phyloP scores from a whole-genome alignment of 305 asterid genomes.

The Solanum chacoense region DNA sequence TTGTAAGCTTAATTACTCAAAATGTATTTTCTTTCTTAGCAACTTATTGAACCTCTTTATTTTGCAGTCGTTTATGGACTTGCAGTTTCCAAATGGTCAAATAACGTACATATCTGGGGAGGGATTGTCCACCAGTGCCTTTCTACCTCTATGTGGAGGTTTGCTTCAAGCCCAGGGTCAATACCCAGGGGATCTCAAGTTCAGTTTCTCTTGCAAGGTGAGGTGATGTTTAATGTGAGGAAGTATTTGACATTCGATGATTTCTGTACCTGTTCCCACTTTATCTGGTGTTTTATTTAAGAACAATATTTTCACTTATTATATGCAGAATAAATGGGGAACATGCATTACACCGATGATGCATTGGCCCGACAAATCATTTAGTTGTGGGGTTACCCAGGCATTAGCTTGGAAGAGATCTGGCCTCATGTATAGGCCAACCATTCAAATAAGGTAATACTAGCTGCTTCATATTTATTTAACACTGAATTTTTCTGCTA shows the following conservation, averaged over 20 bases:
- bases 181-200: conserved; percentile 93
- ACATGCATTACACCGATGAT: conserved; percentile 70
- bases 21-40: background rate
- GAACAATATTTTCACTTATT: conserved; percentile 1
- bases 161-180: conserved; percentile 94
- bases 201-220: conserved; percentile 98
- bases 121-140: conserved; percentile 86
- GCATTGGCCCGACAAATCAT: conserved; percentile 92
- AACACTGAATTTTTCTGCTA: background rate
- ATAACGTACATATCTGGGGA: conserved; percentile 86
- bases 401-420: conserved; percentile 97
- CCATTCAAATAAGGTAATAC: conserved; percentile 66
- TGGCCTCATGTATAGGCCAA: conserved; percentile 90
- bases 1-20: background rate
- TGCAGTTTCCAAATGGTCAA: conserved; percentile 98
- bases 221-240: background rate
- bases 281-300: background rate
- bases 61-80: conserved; percentile 87
- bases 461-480: background rate
- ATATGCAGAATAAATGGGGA: conserved; percentile 79
- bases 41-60: background rate
- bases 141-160: conserved; percentile 81
- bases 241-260: background rate
- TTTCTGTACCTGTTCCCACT: background rate
- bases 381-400: conserved; percentile 70